These are phyloP conservation scores for Annulohypoxylon moriforme DNA, from an alignment of 495 filamentous ascomycete genomes.

Conservation along the genomic window DNA sequence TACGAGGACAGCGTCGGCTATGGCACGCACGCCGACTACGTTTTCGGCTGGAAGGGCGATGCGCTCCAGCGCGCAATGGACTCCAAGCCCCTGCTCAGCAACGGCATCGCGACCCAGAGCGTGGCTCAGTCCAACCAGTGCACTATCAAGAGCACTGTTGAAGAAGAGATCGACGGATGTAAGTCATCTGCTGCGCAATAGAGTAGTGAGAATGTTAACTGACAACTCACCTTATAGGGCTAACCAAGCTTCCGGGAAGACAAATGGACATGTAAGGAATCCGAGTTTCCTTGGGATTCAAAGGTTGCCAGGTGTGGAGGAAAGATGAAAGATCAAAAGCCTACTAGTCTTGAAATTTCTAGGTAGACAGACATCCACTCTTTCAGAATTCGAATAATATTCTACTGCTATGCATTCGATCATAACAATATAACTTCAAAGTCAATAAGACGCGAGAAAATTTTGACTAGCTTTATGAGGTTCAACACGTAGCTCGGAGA, in stretches of 20 bases:
- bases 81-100: conserved; percentile 46
- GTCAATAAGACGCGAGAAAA: background rate
- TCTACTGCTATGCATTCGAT: background rate
- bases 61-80: conserved; percentile 56
- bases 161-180: conserved; percentile 56
- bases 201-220: conserved; percentile 1
- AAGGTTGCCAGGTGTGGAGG: background rate
- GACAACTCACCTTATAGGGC: conserved; percentile 17
- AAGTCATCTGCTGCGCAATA: conserved; percentile 39
- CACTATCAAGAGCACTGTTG: conserved; percentile 51
- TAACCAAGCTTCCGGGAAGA: conserved; percentile 30
- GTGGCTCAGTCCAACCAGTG: conserved; percentile 52
- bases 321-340: background rate
- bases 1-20: conserved; percentile 51
- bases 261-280: conserved; percentile 29
- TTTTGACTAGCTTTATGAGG: conserved; percentile 29
- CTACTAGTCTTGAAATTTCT: background rate
- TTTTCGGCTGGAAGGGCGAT: conserved; percentile 58
- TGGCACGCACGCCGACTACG: conserved; percentile 57
- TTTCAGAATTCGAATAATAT: background rate
- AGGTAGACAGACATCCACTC: background rate
- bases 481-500: conserved; percentile 52
- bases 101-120: conserved; percentile 51
- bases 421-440: background rate
- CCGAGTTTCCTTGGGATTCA: background rate